Base-by-base conservation (phyloP, 2,329 filamentous ascomycete genomes). In the Beauveria australis region DNA sequence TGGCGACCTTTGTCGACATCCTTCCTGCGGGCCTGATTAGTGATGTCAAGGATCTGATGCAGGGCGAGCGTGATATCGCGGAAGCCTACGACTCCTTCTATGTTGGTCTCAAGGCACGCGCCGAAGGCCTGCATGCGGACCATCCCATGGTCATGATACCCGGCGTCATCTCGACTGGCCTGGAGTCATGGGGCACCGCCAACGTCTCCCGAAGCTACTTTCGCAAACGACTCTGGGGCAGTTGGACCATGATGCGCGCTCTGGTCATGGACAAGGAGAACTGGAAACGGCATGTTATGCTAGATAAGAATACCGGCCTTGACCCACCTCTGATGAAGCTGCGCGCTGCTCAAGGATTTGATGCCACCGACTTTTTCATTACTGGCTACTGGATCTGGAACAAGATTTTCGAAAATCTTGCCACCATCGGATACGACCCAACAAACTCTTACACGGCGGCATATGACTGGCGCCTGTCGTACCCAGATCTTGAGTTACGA, bases 311-410 rank as follows among this genome's bases (percentile, higher is more conserved):
- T 43, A 97, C 93, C 0, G 94, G 94, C 0, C 79, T 99, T 24
- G 94, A 99, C 72, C 94, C 94, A 1, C 90, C 92, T 0, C 86
- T 87, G 14, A 85, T 97, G 68, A 97, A 97, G 76, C 76, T 99
- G 22, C 86, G 94, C 43, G 91, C 94, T 9, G 92, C 94, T 0
- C 94, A 97, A 72, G 94, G 94, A 2, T 99, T 99, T 68, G 94
- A 99, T 74, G 94, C 94, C 2, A 92, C 94, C 12, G 94, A 99
- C 75, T 99, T 99, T 77, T 94, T 95, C 74, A 88, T 89, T 63
- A 89, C 86, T 0, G 86, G 86, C 10, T 99, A 99, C 75, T 99
- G 94, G 94, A 97, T 99, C 63, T 97, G 92, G 92, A 97, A 91
- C 76, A 97, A 97, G 76, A 97, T 99, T 63, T 81, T 99, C 54